Conservation (phyloP, 805 yeast species). For the Zygosaccharomyces bisporus region DNA sequence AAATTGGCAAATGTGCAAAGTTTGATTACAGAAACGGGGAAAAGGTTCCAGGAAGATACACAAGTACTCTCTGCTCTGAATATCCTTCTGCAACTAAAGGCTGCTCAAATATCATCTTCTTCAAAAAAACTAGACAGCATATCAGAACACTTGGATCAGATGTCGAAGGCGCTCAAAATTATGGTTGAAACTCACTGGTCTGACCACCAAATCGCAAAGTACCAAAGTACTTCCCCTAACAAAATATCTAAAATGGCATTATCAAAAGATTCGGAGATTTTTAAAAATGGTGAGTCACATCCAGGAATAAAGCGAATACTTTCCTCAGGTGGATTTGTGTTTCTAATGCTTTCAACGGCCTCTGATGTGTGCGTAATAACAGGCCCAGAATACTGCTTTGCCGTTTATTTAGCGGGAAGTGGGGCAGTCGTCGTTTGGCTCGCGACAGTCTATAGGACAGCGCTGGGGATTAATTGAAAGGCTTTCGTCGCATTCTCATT, state of each 20-base stretch:
- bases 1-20: background rate
- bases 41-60: slow-evolving; percentile 6
- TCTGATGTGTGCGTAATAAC: slow-evolving; percentile 15
- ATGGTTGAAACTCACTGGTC: slow-evolving; percentile 1
- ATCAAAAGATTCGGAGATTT: background rate
- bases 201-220: background rate
- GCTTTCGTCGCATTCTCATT: too few species aligned
- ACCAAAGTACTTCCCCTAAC: too few species aligned
- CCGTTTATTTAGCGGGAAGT: slow-evolving; percentile 14
- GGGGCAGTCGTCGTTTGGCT: slow-evolving; percentile 15
- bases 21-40: background rate
- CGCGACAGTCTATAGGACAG: slow-evolving; percentile 9
- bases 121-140: background rate
- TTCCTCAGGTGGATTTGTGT: slow-evolving; percentile 12
- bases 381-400: slow-evolving; percentile 11
- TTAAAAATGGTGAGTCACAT: slow-evolving; percentile 1
- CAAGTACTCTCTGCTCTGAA: slow-evolving; percentile 9
- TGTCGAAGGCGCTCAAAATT: slow-evolving; percentile 1
- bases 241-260: background rate
- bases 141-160: slow-evolving; percentile 5
- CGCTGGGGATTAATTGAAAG: slow-evolving; percentile 2
- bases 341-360: slow-evolving; percentile 14
- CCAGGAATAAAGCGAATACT: slow-evolving; percentile 11
- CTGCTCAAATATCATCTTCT: slow-evolving; percentile 4
- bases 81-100: slow-evolving; percentile 6